A percentile compares a stretch with the other conserved stretches of the same genome.
phyloP scores from a whole-genome alignment of 2,329 filamentous ascomycete species.

The Fusarium xyrophilum region DNA sequence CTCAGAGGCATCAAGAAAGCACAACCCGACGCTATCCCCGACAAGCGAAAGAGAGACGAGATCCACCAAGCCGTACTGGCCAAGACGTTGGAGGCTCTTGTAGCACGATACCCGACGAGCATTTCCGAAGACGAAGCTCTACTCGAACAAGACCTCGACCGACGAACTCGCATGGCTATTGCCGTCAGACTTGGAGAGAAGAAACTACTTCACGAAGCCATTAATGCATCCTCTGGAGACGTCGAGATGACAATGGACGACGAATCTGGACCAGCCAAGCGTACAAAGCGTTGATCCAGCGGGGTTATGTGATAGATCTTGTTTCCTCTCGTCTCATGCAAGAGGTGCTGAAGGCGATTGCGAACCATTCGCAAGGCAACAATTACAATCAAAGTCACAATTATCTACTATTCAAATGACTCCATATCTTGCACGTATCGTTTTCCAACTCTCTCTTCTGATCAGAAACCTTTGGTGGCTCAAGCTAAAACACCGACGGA shows the following conservation, averaged over 20 bases:
- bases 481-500: neutral
- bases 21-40: constrained; percentile 51
- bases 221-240: constrained; percentile 43
- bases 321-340: constrained; percentile 30
- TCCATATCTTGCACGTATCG: constrained; percentile 2
- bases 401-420: constrained; percentile 25
- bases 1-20: constrained; percentile 58
- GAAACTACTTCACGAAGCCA: constrained; percentile 64
- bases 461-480: neutral
- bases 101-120: constrained; percentile 53
- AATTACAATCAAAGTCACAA: constrained; percentile 19
- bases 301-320: constrained; percentile 11
- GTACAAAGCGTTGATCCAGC: constrained; percentile 36
- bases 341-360: constrained; percentile 30
- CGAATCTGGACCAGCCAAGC: constrained; percentile 42
- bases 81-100: constrained; percentile 48
- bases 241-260: constrained; percentile 41
- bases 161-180: constrained; percentile 65
- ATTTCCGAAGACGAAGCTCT: constrained; percentile 51
- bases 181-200: constrained; percentile 77
- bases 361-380: constrained; percentile 33
- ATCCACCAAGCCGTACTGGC: constrained; percentile 52
- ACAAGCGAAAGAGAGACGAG: constrained; percentile 59
- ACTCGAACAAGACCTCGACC: constrained; percentile 42
- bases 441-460: neutral